Evolutionary conservation across 2,329 filamentous ascomycete genomes (phyloP).

Genomic region (Phoma sp.): DNA sequence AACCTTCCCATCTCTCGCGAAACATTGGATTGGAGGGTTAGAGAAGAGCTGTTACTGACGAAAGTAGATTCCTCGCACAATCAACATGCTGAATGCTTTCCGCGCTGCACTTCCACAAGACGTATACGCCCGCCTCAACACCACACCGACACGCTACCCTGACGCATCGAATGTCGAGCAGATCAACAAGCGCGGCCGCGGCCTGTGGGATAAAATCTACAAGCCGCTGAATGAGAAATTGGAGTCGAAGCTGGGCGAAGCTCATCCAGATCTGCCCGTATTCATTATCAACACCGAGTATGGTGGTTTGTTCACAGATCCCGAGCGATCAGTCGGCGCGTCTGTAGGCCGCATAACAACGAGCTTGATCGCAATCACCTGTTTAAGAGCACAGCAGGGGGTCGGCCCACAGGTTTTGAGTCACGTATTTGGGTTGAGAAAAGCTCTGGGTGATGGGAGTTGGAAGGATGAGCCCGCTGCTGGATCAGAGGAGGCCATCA

Average conservation of each 20-base stretch:
- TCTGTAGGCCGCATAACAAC: conserved; percentile 74
- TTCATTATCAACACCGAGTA: conserved; percentile 80
- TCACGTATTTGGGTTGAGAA: conserved; percentile 80
- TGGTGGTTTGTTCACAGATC: conserved; percentile 74
- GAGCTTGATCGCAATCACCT: conserved; percentile 74
- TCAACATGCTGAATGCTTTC: conserved; percentile 81
- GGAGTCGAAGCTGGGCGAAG: conserved; percentile 70
- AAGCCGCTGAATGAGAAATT: conserved; percentile 75
- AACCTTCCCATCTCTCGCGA: too few relatives aligned
- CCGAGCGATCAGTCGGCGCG: conserved; percentile 55
- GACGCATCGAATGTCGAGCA: conserved; percentile 58
- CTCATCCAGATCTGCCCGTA: conserved; percentile 81
- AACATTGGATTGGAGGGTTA: not conserved
- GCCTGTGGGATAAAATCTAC: conserved; percentile 79
- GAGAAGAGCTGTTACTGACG: not conserved
- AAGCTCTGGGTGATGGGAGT: conserved; percentile 73
- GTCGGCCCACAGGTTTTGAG: conserved; percentile 82
- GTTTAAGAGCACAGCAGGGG: conserved; percentile 77
- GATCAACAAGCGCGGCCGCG: conserved; percentile 64
- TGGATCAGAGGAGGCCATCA: conserved; percentile 59
- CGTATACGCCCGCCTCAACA: conserved; percentile 62
- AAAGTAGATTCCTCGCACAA: conserved; percentile 72
- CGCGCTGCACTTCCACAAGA: conserved; percentile 64
- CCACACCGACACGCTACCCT: conserved; percentile 59
- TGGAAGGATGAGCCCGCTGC: conserved; percentile 56